These are phyloP conservation scores for Chlorella variabilis DNA, from an alignment of 163 green algal genomes.

Conservation along the genomic window DNA sequence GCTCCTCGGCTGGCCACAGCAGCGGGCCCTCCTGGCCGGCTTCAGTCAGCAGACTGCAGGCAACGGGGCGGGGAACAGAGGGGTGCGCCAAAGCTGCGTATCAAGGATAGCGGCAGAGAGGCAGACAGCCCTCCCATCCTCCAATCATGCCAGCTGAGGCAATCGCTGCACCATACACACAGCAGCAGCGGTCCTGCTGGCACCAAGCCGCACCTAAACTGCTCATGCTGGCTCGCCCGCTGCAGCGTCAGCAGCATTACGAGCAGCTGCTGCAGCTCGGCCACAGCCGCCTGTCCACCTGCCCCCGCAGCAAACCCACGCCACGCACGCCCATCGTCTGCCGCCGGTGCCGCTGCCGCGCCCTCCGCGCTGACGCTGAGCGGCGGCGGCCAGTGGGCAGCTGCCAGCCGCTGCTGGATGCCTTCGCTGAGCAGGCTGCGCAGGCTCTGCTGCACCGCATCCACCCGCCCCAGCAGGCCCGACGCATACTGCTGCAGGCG, in stretches of 20 bases:
- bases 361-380: neutral
- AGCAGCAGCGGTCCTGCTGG: too few relatives aligned
- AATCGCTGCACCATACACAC: too few relatives aligned
- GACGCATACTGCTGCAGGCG: constrained; percentile 1
- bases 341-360: neutral
- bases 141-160: too few relatives aligned
- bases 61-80: too few relatives aligned
- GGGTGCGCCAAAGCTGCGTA: too few relatives aligned
- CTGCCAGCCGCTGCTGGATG: constrained; percentile 16
- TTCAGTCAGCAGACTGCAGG: constrained; percentile 8
- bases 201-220: constrained; percentile 22
- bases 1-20: constrained; percentile 55
- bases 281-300: neutral
- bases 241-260: constrained; percentile 43
- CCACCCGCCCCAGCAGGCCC: neutral
- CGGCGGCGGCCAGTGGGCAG: constrained; percentile 36
- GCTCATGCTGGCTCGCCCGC: constrained; percentile 28
- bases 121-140: too few relatives aligned
- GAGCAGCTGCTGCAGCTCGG: constrained; percentile 40
- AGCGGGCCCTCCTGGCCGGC: constrained; percentile 28
- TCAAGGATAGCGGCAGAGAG: too few relatives aligned
- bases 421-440: neutral
- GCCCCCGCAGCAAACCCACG: constrained; percentile 34
- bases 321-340: neutral
- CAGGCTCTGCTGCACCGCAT: neutral